Conservation (phyloP, 176 grass and related monocot genomes). For the Hsuehochloa calcarea region DNA sequence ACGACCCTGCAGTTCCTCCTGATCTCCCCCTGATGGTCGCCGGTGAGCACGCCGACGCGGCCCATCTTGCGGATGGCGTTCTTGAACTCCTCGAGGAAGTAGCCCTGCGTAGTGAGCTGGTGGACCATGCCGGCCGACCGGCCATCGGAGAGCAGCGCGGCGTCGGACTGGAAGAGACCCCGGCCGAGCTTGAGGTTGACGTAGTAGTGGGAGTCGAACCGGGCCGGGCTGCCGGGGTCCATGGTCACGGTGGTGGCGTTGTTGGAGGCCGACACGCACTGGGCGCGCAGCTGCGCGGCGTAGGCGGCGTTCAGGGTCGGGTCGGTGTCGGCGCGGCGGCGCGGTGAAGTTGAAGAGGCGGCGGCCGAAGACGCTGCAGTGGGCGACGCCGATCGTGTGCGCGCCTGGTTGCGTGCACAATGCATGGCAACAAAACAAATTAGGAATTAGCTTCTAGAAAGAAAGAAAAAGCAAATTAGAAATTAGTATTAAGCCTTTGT, state of each 20-base stretch:
- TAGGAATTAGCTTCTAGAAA: not conserved
- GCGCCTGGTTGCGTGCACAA: slow-evolving; percentile 46
- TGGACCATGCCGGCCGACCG: slow-evolving; percentile 39
- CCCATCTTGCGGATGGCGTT: slow-evolving; percentile 63
- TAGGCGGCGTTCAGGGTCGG: slow-evolving; percentile 43
- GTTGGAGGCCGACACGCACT: slow-evolving; percentile 23
- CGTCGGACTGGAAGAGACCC: slow-evolving; percentile 55
- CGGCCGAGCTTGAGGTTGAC: slow-evolving; percentile 49
- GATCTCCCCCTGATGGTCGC: slow-evolving; percentile 25
- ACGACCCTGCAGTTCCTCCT: slow-evolving; percentile 44
- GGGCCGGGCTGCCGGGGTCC: slow-evolving; percentile 47
- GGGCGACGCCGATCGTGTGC: slow-evolving; percentile 77
- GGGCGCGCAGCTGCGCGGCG: slow-evolving; percentile 1
- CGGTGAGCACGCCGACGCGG: slow-evolving; percentile 36
- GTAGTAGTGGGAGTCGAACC: slow-evolving; percentile 69
- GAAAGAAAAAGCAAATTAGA: too few species aligned
- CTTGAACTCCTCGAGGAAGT: slow-evolving; percentile 48
- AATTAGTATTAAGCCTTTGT: not conserved
- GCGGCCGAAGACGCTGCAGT: slow-evolving; percentile 64
- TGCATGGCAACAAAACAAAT: not conserved
- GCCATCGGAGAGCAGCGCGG: slow-evolving; percentile 41
- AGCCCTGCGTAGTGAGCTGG: not conserved
- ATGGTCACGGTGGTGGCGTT: slow-evolving; percentile 26
- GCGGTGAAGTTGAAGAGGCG: slow-evolving; percentile 55
- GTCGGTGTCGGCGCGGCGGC: not conserved